phyloP scores from a whole-genome alignment of 2,329 filamentous ascomycete genomes.

The Aureobasidium sp. region DNA sequence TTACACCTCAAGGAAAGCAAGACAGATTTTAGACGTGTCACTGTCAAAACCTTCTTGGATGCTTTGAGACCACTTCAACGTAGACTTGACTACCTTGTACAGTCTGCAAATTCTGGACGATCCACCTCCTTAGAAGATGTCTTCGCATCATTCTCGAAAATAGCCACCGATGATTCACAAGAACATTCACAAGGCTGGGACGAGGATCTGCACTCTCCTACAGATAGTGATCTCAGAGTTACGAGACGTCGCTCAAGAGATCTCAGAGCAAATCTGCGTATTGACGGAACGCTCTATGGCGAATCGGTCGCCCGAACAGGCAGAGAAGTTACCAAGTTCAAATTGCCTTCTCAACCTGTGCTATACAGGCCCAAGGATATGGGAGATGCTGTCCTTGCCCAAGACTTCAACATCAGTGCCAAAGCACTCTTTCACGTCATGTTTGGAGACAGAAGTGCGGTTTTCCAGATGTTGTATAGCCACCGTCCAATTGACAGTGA shows the following conservation, averaged over 20 bases:
- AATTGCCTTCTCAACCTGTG: conserved; percentile 72
- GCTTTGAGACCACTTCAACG: conserved; percentile 74
- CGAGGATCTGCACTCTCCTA: conserved; percentile 47
- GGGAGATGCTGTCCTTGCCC: conserved; percentile 65
- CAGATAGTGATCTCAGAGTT: conserved; percentile 30
- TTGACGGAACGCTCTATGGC: conserved; percentile 54
- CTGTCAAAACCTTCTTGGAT: conserved; percentile 88
- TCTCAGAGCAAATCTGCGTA: conserved; percentile 50
- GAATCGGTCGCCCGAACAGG: conserved; percentile 34
- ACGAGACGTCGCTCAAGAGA: conserved; percentile 38
- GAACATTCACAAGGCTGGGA: conserved; percentile 86
- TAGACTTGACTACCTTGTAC: conserved; percentile 77
- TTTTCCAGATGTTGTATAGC: conserved; percentile 86
- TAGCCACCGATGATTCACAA: conserved; percentile 57
- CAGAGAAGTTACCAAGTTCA: conserved; percentile 61
- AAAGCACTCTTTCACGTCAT: conserved; percentile 94
- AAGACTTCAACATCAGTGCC: conserved; percentile 81
- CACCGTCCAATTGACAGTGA: conserved; percentile 63
- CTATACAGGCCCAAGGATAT: conserved; percentile 79
- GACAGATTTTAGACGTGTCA: conserved; percentile 63
- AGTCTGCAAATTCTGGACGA: conserved; percentile 67
- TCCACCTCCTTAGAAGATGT: conserved; percentile 62
- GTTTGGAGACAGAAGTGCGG: conserved; percentile 91
- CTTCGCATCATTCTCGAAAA: conserved; percentile 63
- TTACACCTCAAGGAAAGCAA: conserved; percentile 63